Conservation (phyloP, 2,329 filamentous ascomycete genomes). For the Coleophoma cylindrospora region DNA sequence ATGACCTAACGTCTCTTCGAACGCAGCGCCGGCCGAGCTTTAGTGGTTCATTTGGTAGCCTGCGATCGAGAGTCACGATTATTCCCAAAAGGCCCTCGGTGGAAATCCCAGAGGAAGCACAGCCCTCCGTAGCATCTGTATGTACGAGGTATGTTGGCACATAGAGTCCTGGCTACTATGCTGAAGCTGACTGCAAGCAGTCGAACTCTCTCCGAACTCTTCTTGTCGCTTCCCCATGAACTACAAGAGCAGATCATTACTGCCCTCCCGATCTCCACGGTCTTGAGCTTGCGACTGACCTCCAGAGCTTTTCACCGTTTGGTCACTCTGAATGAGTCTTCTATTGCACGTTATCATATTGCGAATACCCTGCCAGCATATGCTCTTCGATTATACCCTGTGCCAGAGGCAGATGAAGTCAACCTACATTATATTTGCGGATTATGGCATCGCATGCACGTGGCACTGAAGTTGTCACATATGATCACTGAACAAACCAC, state of each 20-base stretch:
- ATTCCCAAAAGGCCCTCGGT: conserved; percentile 21
- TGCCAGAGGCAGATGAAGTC: conserved; percentile 39
- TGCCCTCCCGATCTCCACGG: conserved; percentile 52
- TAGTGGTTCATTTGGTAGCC: conserved; percentile 23
- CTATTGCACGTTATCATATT: conserved; percentile 57
- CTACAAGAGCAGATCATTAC: conserved; percentile 59
- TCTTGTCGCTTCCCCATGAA: conserved; percentile 53
- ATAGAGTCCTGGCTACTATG: too few species aligned
- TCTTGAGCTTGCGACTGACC: conserved; percentile 52
- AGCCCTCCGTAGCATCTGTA: too few species aligned
- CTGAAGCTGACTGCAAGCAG: conserved; percentile 3
- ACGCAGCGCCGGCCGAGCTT: conserved; percentile 26
- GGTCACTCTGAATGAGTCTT: conserved; percentile 53
- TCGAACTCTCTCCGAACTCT: conserved; percentile 49
- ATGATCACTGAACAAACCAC: conserved; percentile 61
- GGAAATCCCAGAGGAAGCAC: conserved; percentile 20
- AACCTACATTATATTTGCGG: conserved; percentile 59
- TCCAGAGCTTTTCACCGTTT: conserved; percentile 56
- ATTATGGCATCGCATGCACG: conserved; percentile 61
- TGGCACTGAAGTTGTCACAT: conserved; percentile 56
- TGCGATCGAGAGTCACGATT: conserved; percentile 23
- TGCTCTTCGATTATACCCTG: conserved; percentile 53
- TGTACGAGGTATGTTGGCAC: too few species aligned
- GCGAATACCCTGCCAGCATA: conserved; percentile 55
- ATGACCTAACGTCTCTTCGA: conserved; percentile 22